Percentiles rank a stretch among this genome's conserved stretches.
phyloP scores from a whole-genome alignment of 1,284 basidiomycete genomes.

The Cryptococcus sp. region DNA sequence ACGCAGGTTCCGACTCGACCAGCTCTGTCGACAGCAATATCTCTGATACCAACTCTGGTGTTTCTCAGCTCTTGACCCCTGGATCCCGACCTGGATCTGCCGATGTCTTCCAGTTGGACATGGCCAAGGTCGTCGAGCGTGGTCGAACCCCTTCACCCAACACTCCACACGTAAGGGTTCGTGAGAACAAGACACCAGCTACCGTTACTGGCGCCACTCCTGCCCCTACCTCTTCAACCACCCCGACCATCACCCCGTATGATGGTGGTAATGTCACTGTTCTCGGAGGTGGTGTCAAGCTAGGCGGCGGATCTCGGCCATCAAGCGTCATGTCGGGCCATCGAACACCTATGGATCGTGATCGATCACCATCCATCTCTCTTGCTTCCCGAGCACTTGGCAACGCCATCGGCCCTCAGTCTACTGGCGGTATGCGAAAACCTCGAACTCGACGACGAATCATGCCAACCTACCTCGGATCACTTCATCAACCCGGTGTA shows the following conservation, averaged over 20 bases:
- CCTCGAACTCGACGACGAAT: slow-evolving; percentile 39
- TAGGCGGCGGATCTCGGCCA: slow-evolving; percentile 40
- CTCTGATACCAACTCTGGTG: slow-evolving; percentile 33
- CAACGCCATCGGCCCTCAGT: slow-evolving; percentile 32
- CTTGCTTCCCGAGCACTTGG: slow-evolving; percentile 39
- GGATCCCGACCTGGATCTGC: slow-evolving; percentile 36
- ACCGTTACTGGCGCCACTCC: slow-evolving; percentile 16
- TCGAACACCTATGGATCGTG: slow-evolving; percentile 28
- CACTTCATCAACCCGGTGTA: slow-evolving; percentile 39
- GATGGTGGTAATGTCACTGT: slow-evolving; percentile 50
- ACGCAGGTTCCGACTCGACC: slow-evolving; percentile 21
- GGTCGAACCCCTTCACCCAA: slow-evolving; percentile 20
- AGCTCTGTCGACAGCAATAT: slow-evolving; percentile 27
- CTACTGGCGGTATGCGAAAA: slow-evolving; percentile 28
- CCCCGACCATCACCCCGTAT: slow-evolving; percentile 46
- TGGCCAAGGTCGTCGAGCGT: slow-evolving; percentile 7
- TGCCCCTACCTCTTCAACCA: slow-evolving; percentile 11
- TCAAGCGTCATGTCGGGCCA: slow-evolving; percentile 20
- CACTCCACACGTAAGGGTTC: neutral
- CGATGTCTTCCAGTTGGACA: slow-evolving; percentile 24
- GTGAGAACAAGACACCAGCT: slow-evolving; percentile 5
- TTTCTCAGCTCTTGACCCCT: slow-evolving; percentile 40
- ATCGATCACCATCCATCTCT: slow-evolving; percentile 41
- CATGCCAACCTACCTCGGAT: slow-evolving; percentile 44
- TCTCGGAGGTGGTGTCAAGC: slow-evolving; percentile 48